Base-by-base conservation (phyloP, 176 grass and related monocot species). In the Aegilops bicornis region DNA sequence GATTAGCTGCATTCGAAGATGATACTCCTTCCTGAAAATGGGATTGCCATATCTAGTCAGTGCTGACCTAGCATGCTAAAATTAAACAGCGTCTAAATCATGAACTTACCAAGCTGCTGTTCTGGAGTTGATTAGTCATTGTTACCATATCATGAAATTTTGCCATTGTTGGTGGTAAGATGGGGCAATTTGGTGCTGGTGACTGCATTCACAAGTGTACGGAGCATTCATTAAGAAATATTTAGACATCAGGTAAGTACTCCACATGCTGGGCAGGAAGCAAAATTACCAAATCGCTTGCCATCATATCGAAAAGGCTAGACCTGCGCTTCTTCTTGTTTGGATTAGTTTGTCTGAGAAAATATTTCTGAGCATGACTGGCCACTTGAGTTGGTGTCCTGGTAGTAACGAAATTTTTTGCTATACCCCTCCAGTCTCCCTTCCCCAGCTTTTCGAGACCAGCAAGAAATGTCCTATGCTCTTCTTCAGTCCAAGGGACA, bases 331-430 rank as follows among this genome's bases (percentile, higher is more conserved):
- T 94, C 89, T 89, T 94, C 69, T 91, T 91, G 80, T 86, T 91
- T 62, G 82, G 80, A 81, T 89, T 91, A 86, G 63, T 91, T 81
- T 91, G 88, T 30, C 92, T 86, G 14, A 91, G 76, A 64, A 89
- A 94, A 91, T 91, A 94, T 86, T 94, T 94, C 31, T 91, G 92
- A 83, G 92, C 92, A 89, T 94, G 92, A 73, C 92, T 94, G 33
- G 92, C 92, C 32, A 94, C 92, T 85, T 94, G 89, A 76, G 89
- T 91, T 72, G 92, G 89, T 56, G 92, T 94, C 61, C 92, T 91
- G 47, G 92, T 94, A 35, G 89, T 89, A 82, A 94, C 92, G 37
- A 91, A 94, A 37, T 82, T 86, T 85, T 84, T 88, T 1, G 92
- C 84, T 84, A 94, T 94, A 69, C 89, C 89, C 89, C 87, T 91